Percentiles rank a stretch among this genome's conserved stretches.
Evolutionary conservation across 108 stramenopile species (phyloP).

Genomic region (Cyclotella cryptica): DNA sequence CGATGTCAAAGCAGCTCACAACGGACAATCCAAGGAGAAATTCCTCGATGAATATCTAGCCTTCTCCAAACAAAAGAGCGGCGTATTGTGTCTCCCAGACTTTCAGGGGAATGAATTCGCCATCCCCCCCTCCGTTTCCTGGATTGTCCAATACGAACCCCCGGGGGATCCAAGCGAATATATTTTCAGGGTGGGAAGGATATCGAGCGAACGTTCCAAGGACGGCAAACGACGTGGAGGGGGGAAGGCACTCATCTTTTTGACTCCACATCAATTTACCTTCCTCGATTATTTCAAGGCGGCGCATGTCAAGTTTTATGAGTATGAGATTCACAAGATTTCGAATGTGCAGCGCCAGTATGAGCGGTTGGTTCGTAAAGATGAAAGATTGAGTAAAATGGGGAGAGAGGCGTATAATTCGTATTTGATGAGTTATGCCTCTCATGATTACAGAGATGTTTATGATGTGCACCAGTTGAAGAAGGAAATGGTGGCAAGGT

Average conservation of each 20-base stretch:
- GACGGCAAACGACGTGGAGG: not conserved
- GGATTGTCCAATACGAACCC: constrained; percentile 53
- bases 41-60: constrained; percentile 21
- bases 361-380: constrained; percentile 22
- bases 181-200: constrained; percentile 33
- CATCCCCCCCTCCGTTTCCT: constrained; percentile 24
- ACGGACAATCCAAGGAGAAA: constrained; percentile 20
- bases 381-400: constrained; percentile 20
- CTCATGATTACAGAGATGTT: constrained; percentile 44
- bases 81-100: constrained; percentile 42
- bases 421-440: constrained; percentile 36
- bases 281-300: constrained; percentile 41
- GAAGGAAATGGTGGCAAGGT: constrained; percentile 28
- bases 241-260: constrained; percentile 35
- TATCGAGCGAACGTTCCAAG: constrained; percentile 17
- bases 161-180: constrained; percentile 39
- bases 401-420: constrained; percentile 38
- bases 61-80: constrained; percentile 17
- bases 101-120: constrained; percentile 25
- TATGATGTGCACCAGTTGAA: constrained; percentile 44
- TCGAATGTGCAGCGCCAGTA: constrained; percentile 31
- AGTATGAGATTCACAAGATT: constrained; percentile 45
- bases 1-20: constrained; percentile 21
- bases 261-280: constrained; percentile 35
- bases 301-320: constrained; percentile 28